Conservation (phyloP, 139 green algal genomes). For the Micromonas pusilla region DNA sequence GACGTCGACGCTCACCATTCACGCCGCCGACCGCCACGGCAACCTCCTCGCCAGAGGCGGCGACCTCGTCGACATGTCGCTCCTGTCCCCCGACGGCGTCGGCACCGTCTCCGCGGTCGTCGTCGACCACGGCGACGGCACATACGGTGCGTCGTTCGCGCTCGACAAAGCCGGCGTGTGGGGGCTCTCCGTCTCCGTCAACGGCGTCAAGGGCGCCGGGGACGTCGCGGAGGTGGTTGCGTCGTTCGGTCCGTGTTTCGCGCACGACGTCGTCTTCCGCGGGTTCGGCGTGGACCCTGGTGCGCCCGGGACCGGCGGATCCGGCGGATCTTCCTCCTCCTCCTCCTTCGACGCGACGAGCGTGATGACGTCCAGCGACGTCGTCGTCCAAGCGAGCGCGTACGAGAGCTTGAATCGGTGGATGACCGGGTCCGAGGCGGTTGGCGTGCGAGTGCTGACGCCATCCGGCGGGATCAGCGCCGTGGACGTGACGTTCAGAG, state of each 20-base stretch:
- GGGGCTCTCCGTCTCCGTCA: constrained; percentile 10
- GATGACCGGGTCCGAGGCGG: constrained; percentile 10
- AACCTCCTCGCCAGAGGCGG: constrained; percentile 15
- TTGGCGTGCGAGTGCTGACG: constrained; percentile 6
- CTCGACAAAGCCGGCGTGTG: constrained; percentile 15
- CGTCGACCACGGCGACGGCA: constrained; percentile 21
- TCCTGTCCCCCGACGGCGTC: constrained; percentile 3
- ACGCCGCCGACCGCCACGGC: constrained; percentile 12
- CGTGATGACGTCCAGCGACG: neutral
- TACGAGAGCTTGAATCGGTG: neutral
- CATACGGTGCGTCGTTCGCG: constrained; percentile 14
- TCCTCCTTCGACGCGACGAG: neutral
- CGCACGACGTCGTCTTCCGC: neutral
- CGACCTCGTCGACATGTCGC: constrained; percentile 12
- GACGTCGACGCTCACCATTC: constrained; percentile 4
- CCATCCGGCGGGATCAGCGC: constrained; percentile 15
- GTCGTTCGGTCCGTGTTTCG: neutral
- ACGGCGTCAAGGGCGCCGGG: neutral
- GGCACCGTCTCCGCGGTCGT: neutral
- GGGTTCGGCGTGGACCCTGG: constrained; percentile 1
- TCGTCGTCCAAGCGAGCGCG: neutral
- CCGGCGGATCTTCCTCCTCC: too few relatives aligned
- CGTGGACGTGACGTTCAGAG: neutral
- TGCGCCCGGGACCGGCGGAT: too few relatives aligned
- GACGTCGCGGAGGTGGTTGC: neutral